Conservation (phyloP, 2,329 filamentous ascomycete species). For the Aureobasidium sp. region DNA sequence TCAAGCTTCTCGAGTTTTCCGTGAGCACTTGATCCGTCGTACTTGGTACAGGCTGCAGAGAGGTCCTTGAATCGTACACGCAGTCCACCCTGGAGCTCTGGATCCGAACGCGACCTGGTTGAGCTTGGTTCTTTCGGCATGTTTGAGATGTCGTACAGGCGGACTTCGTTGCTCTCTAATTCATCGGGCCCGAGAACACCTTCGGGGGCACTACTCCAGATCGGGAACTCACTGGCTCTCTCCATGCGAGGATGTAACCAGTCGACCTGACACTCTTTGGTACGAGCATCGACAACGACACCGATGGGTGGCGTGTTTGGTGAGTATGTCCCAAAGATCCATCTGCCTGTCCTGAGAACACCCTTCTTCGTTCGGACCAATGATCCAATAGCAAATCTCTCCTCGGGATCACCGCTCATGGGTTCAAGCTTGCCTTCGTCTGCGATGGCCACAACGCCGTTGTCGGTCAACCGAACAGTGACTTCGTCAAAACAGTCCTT, state of each 20-base stretch:
- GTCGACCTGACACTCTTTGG: constrained; percentile 38
- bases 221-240: not conserved
- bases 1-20: constrained; percentile 39
- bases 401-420: constrained; percentile 17
- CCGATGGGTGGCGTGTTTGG: constrained; percentile 42
- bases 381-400: constrained; percentile 38
- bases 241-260: constrained; percentile 38
- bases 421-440: constrained; percentile 33
- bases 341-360: constrained; percentile 44
- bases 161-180: constrained; percentile 35
- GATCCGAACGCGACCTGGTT: constrained; percentile 19
- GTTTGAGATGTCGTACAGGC: constrained; percentile 34
- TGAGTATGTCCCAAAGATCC: constrained; percentile 46
- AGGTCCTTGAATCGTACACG: constrained; percentile 49
- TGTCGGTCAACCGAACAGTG: constrained; percentile 43
- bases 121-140: not conserved
- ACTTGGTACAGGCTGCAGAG: constrained; percentile 43
- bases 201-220: constrained; percentile 15
- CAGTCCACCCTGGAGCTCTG: constrained; percentile 24
- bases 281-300: constrained; percentile 43
- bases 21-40: constrained; percentile 33
- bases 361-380: constrained; percentile 44
- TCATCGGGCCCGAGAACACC: constrained; percentile 27
- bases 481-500: constrained; percentile 43
- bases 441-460: constrained; percentile 46